Evolutionary conservation across 164 flowering plant genomes (phyloP), one percentile per base, ranked within the genome.

Genomic region (Vitis amurensis): DNA sequence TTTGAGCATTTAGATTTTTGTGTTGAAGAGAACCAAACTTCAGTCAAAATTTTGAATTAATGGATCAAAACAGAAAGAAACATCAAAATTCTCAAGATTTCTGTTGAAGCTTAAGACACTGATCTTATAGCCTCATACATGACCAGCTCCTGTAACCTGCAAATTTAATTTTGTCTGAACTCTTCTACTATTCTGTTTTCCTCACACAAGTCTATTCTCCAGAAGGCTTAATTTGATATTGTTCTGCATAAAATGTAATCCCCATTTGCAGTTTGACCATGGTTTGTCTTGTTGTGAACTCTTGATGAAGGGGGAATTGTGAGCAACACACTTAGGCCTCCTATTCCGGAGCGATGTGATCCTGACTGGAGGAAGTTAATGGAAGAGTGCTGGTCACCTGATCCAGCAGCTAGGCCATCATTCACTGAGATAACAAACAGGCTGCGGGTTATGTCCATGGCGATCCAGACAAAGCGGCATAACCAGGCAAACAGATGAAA

Each of bases 351-450:
- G 44, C 72, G 74, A 9, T 88, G 89, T 59, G 87, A 84, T 72
- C 73, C 81, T 9, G 85, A 84, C 30, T 88, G 91, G 91, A 81
- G 73, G 64, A 74, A 71, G 56, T 60, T 88, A 47, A 86, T 88
- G 88, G 89, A 86, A 64, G 80, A 81, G 4, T 88, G 91, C 73
- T 88, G 91, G 91, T 79, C 83, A 12, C 70, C 79, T 13, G 86
- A 88, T 3, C 87, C 91, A 8, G 70, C 71, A 15, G 63, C 62
- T 3, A 76, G 91, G 37, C 91, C 91, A 15, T 81, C 89, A 16
- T 88, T 88, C 53, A 81, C 89, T 16, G 84, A 84, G 67, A 80
- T 88, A 15, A 73, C 88, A 0, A 56, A 74, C n/a, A 70, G 85
- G 50, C 77, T 88, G 7, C 81, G 88, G 0, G 66, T 65, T 6